Base-by-base conservation (phyloP, 164 flowering plant genomes). In the Sextonia rubra region DNA sequence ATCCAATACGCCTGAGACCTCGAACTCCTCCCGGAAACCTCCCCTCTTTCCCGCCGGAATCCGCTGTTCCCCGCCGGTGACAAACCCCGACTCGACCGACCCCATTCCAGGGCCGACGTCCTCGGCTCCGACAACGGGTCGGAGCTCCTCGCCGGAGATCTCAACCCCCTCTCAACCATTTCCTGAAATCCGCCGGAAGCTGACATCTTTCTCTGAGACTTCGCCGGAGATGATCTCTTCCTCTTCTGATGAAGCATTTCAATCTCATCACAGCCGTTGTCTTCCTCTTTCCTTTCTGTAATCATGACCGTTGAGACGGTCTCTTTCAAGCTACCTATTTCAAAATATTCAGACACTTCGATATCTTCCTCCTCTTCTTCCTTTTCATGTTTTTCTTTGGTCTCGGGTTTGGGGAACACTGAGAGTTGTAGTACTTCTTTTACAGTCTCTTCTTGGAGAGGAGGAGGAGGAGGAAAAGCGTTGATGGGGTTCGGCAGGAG, bases 401-500 rank as follows among this genome's bases (percentile, higher is more conserved):
- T 52, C 14, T 20, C 58, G 0, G 67, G 47, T 18, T 29, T 64
- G 2, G 37, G 29, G 2, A 85, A 83, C 64, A 85, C 92, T 0
- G 90, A 80, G 44, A 37, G 8, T 37, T 37, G 44, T 64, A 90
- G 88, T 14, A 88, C 90, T 82, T 90, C 90, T 65, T 90, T 90
- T 8, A 90, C 94, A 1, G 84, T 75, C 66, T 90, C 91, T 68
- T 88, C 89, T 69, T 86, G 90, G 3, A 47, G 64, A 61, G 69
- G 74, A 73, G 66, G 71, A 64, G 68, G 17, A 9, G 64, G 64
- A 2, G 64, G 58, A 52, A 20, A 20, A 52, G 18, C 44, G 15
- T 29, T 26, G 67, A 30, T 18, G 5, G 2, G 67, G 44, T 64
- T 29, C 4, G 18, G 20, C 14, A 14, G 20, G 3, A 52, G 58